Conservation (phyloP, 345 rosid genomes). For the Arabidopsis arenosa region DNA sequence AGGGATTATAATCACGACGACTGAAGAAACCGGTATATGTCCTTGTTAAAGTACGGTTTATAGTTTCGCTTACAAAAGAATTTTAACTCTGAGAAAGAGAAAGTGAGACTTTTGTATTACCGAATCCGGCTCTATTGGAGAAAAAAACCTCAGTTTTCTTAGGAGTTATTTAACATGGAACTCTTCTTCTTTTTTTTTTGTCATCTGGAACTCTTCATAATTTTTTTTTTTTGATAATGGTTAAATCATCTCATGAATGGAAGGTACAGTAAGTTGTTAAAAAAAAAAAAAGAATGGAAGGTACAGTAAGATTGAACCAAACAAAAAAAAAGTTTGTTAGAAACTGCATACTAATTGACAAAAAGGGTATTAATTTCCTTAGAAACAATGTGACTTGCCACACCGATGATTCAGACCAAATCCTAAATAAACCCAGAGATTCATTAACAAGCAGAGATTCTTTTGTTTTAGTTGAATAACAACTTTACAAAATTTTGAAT, state of each 20-base stretch:
- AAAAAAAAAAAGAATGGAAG: too few relatives aligned
- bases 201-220: not conserved
- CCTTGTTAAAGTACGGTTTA: slow-evolving; percentile 3
- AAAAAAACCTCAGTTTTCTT: not conserved
- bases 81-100: not conserved
- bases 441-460: too few relatives aligned
- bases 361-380: too few relatives aligned
- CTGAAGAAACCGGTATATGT: slow-evolving; percentile 32
- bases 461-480: too few relatives aligned
- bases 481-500: too few relatives aligned
- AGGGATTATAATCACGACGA: slow-evolving; percentile 59
- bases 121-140: not conserved
- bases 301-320: not conserved
- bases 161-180: not conserved
- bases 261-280: too few relatives aligned
- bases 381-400: too few relatives aligned
- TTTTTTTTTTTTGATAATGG: not conserved
- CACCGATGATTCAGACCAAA: too few relatives aligned
- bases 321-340: too few relatives aligned
- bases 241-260: not conserved
- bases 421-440: too few relatives aligned
- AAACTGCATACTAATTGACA: not conserved
- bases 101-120: slow-evolving; percentile 4
- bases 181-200: not conserved
- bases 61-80: not conserved